These are phyloP conservation scores for Lachancea nothofagi DNA, from an alignment of 805 yeast genomes.

Conservation along the genomic window DNA sequence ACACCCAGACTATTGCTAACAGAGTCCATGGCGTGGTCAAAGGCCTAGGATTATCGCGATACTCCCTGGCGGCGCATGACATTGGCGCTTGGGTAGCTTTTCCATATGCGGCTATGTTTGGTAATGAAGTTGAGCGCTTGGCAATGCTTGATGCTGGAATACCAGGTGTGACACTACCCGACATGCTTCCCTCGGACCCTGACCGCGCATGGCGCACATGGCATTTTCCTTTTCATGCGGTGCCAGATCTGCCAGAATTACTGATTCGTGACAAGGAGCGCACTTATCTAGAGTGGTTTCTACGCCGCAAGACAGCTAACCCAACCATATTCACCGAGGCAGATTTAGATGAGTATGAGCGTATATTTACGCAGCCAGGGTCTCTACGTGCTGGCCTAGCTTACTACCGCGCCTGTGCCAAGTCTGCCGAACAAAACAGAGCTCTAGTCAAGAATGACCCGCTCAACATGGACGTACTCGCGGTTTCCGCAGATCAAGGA, in stretches of 20 bases:
- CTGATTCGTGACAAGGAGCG: slow-evolving; percentile 10
- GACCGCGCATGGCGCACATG: slow-evolving; percentile 12
- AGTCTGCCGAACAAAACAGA: slow-evolving; percentile 8
- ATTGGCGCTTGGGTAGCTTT: slow-evolving; percentile 14
- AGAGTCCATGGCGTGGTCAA: slow-evolving; percentile 7
- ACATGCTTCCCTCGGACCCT: slow-evolving; percentile 5
- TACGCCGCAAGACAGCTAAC: slow-evolving; percentile 9
- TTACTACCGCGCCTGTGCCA: slow-evolving; percentile 8
- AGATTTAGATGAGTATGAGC: slow-evolving; percentile 8
- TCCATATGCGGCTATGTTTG: slow-evolving; percentile 10
- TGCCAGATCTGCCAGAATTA: slow-evolving; percentile 11
- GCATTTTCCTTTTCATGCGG: slow-evolving; percentile 11
- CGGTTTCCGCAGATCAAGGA: slow-evolving; percentile 9
- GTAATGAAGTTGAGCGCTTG: slow-evolving; percentile 9
- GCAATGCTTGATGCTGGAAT: slow-evolving; percentile 13
- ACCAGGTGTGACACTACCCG: slow-evolving; percentile 11
- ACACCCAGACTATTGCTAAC: slow-evolving; percentile 8
- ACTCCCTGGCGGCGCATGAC: slow-evolving; percentile 11
- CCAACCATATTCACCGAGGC: slow-evolving; percentile 8
- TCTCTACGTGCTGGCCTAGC: slow-evolving; percentile 12
- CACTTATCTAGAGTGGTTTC: slow-evolving; percentile 11
- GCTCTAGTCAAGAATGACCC: background rate
- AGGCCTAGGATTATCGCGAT: slow-evolving; percentile 1
- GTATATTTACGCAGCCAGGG: slow-evolving; percentile 10
- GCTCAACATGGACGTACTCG: slow-evolving; percentile 2